phyloP scores from a whole-genome alignment of 2,329 filamentous ascomycete species.

The Aspergillus arachidicola region DNA sequence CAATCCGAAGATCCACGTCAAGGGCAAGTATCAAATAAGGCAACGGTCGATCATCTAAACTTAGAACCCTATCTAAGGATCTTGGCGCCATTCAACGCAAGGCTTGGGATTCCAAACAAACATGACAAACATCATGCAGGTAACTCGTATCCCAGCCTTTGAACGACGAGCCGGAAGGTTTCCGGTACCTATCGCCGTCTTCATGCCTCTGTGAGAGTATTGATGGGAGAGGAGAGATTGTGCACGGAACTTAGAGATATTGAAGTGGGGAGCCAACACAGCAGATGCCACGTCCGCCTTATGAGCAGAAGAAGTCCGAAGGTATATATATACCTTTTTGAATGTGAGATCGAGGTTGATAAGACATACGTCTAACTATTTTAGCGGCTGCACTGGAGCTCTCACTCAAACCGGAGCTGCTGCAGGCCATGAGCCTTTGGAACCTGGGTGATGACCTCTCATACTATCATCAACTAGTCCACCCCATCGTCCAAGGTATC shows the following conservation, averaged over 20 bases:
- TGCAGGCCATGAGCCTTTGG: neutral
- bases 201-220: neutral
- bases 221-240: neutral
- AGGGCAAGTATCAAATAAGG: neutral
- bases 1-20: neutral
- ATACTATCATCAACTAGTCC: neutral
- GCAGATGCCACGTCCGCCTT: neutral
- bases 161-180: neutral
- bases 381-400: neutral
- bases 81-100: neutral
- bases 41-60: neutral
- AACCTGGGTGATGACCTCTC: neutral
- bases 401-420: neutral
- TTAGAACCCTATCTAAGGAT: neutral
- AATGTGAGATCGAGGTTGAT: neutral
- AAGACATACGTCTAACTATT: neutral
- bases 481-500: neutral
- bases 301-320: neutral
- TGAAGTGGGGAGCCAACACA: neutral
- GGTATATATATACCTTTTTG: neutral
- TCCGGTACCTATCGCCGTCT: neutral
- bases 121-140: neutral
- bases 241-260: neutral
- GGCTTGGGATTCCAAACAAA: neutral
- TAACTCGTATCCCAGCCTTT: fast-evolving